A percentile compares a stretch with the other conserved stretches of the same genome.
These are phyloP conservation scores for Globisporangium spiculum DNA, from an alignment of 352 stramenopile genomes.

Conservation along the genomic window DNA sequence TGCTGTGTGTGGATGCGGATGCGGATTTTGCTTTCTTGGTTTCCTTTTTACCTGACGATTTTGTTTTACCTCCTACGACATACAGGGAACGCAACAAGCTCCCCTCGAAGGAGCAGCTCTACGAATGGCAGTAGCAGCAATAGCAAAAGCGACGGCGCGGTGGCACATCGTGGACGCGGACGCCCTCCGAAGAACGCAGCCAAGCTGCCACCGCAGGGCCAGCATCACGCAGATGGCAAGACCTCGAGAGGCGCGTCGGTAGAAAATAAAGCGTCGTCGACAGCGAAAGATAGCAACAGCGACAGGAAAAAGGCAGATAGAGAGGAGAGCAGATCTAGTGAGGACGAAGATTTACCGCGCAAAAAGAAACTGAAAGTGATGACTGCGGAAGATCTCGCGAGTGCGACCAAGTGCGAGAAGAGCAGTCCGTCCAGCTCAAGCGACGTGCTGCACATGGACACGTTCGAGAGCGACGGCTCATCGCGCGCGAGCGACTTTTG, in stretches of 20 bases:
- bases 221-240: not conserved
- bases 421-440: slow-evolving; percentile 66
- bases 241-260: not conserved
- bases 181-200: slow-evolving; percentile 45
- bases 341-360: not conserved
- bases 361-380: slow-evolving; percentile 16
- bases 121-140: slow-evolving; percentile 12
- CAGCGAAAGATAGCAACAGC: slow-evolving; percentile 2
- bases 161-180: slow-evolving; percentile 39
- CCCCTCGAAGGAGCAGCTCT: slow-evolving; percentile 22
- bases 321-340: not conserved
- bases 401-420: slow-evolving; percentile 33
- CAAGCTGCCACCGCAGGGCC: slow-evolving; percentile 21
- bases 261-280: not conserved
- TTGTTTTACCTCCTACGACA: not conserved
- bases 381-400: slow-evolving; percentile 9
- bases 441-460: slow-evolving; percentile 46
- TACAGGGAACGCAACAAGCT: slow-evolving; percentile 18
- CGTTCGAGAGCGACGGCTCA: slow-evolving; percentile 30
- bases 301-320: not conserved
- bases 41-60: slow-evolving; percentile 4
- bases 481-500: slow-evolving; percentile 26
- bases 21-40: not conserved
- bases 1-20: not conserved
- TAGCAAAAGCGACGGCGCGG: slow-evolving; percentile 18